Base-by-base conservation (phyloP, 2,329 filamentous ascomycete species). In the Fusarium beomiforme region DNA sequence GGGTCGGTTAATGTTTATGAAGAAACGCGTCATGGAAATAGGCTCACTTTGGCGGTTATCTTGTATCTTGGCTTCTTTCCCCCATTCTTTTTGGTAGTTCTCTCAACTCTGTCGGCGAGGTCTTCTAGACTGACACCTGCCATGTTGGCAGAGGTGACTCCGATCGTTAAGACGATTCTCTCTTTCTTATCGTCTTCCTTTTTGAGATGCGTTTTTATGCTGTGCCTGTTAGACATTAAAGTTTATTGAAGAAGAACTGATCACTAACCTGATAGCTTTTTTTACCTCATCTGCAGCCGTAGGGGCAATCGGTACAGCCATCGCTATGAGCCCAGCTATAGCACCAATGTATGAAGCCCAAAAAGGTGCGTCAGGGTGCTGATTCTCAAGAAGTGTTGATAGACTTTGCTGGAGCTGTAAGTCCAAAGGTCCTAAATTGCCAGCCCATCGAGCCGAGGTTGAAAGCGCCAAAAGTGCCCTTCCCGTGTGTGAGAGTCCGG, bases 361-460 rank as follows among this genome's bases (percentile, higher is more conserved):
- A 69, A 88, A 88, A 3, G 81, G 75, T 5, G 83, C 80, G 50
- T 84, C 80, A 4, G 69, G 66, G 65, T 81, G 77, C 23, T 80
- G 79, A 23, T 75, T 77, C 36, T 78, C 76, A 19, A 86, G 76
- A 37, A 89, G 76, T 19, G 74, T 78, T 36, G 80, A 80, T n/a
- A 89, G 78, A 9, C 81, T 81, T 7, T 74, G 71, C 62, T 84
- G 80, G 16, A 88, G 78, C 47, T 80, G 77, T 17, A 77, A 75
- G 66, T 91, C 88, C 1, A 82, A 77, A 2, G 84, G 83, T 1
- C 84, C 84, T 7, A 90, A 77, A 49, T 88, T 86, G 5, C 89
- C 90, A 21, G 90, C 92, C 89, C 93, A 97, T 71, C 94, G 86
- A 47, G 92, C 90, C 72, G 90, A 94, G 3, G 93, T 84, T 2